Base-by-base conservation (phyloP, 176 grass and related monocot species). In the Oryza rufipogon region DNA sequence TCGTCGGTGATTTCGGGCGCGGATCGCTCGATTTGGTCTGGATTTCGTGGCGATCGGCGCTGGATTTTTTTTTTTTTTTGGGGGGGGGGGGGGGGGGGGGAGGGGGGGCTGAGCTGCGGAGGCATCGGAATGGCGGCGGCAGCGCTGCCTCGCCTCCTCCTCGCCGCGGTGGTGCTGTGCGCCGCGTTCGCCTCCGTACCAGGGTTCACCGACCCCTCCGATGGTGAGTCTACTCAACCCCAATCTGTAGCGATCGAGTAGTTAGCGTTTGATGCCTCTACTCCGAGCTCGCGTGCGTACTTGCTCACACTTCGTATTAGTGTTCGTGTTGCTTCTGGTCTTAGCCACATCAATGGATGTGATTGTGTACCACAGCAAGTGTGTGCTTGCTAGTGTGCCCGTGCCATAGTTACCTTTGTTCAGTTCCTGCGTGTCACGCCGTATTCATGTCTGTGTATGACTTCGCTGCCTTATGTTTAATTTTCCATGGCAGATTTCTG, bases 201-300 rank as follows among this genome's bases (percentile, higher is more conserved):
- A 14, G 65, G 84, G 17, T 87, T 89, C 86, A 94, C 92, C 20
- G 87, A 94, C 67, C 92, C 92, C 20, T 68, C 79, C 20, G 89
- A 94, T 64, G 89, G 92, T 94, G 80, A 56, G 70, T 51, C 4
- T 74, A 13, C 85, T 73, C 71, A 0, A 4, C 74, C 64, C 64
- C 64, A 4, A 70, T 83, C 58, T 68, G 77, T 75, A 52, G 70
- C 45, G 41, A 51, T 86, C 47, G 75, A 74, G 3, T 67, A 19
- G 22, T 54, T 41, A 48, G 47, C 39, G 66, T 66, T 42, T 23
- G 73, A n/a, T 16, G 7, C 45, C 67, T 87, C 42, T 80, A 34
- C 61, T 74, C 22, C 39, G 56, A 78, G 64, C 65, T 26, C 38
- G 3, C 7, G 49, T 16, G 48, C 63, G 34, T 68, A 61, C 47